Conservation (phyloP, 331 rosid species). For the Stylosanthes scabra region DNA sequence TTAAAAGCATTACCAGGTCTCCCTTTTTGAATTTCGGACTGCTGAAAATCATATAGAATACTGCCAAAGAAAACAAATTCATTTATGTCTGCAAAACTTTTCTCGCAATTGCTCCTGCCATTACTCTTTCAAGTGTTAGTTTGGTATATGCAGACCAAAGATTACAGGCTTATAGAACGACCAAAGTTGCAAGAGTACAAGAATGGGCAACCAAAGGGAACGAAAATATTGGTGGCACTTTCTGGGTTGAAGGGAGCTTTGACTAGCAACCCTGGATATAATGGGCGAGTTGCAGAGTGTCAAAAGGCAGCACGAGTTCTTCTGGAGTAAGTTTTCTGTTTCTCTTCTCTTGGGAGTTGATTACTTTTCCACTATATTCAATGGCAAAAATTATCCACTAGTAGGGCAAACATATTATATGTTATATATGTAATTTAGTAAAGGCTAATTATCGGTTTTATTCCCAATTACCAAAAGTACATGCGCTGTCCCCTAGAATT, state of each 20-base stretch:
- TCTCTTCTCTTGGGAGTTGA: background rate
- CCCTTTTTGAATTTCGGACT: conserved; percentile 24
- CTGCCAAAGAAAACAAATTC: conserved; percentile 15
- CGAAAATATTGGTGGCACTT: conserved; percentile 83
- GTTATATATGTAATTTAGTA: no score
- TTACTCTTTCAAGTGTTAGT: conserved; percentile 40
- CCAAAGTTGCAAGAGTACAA: conserved; percentile 51
- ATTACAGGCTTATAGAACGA: conserved; percentile 62
- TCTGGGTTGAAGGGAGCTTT: conserved; percentile 93
- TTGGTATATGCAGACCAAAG: conserved; percentile 76
- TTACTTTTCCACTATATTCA: background rate
- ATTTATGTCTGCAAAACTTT: conserved; percentile 23
- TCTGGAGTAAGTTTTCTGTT: conserved; percentile 62
- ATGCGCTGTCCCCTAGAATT: background rate
- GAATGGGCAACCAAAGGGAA: conserved; percentile 49
- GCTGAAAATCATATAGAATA: conserved; percentile 28
- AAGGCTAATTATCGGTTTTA: background rate
- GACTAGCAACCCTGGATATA: conserved; percentile 84
- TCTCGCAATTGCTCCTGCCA: background rate
- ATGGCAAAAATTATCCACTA: background rate
- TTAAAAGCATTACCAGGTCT: conserved; percentile 24
- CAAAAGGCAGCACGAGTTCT: conserved; percentile 85
- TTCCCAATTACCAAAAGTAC: conserved; percentile 2
- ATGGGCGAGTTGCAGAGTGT: conserved; percentile 87
- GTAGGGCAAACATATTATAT: background rate